phyloP scores from a whole-genome alignment of 345 rosid species.

The Salix suchowensis region DNA sequence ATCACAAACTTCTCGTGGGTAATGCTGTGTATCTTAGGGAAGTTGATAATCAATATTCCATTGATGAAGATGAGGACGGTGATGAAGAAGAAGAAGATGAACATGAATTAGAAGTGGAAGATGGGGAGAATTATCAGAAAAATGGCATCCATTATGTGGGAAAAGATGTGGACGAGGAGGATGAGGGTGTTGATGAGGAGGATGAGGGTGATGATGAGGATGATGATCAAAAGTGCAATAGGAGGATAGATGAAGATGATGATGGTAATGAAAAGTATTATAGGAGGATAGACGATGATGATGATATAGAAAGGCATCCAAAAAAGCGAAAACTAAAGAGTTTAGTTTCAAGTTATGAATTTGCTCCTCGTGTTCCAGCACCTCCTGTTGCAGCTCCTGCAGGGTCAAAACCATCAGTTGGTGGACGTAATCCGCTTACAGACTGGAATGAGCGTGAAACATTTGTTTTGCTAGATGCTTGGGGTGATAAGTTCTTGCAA shows the following conservation, averaged over 20 bases:
- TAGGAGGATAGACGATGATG: constrained; percentile 7
- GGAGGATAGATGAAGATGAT: constrained; percentile 19
- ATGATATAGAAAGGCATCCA: constrained; percentile 44
- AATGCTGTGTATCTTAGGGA: constrained; percentile 34
- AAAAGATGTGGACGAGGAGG: constrained; percentile 34
- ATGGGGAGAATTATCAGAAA: constrained; percentile 32
- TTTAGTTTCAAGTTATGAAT: constrained; percentile 67
- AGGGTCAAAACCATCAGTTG: constrained; percentile 41
- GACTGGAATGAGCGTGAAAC: constrained; percentile 95
- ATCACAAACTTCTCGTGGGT: constrained; percentile 55
- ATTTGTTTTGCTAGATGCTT: constrained; percentile 71
- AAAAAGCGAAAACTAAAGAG: constrained; percentile 75
- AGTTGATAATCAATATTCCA: constrained; percentile 25
- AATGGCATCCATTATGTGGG: constrained; percentile 35
- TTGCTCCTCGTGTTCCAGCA: constrained; percentile 67
- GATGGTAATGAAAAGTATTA: constrained; percentile 28
- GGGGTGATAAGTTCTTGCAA: constrained; percentile 88
- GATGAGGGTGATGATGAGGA: constrained; percentile 35
- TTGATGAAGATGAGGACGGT: constrained; percentile 40
- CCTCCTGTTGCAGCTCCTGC: constrained; percentile 24
- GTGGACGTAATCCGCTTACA: constrained; percentile 53
- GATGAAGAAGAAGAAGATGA: constrained; percentile 30
- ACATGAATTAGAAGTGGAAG: constrained; percentile 37
- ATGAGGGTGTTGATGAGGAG: constrained; percentile 27
- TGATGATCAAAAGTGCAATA: constrained; percentile 24